Base-by-base conservation (phyloP, 768 basidiomycete species). In the Boletus pseudo-olivaceus region DNA sequence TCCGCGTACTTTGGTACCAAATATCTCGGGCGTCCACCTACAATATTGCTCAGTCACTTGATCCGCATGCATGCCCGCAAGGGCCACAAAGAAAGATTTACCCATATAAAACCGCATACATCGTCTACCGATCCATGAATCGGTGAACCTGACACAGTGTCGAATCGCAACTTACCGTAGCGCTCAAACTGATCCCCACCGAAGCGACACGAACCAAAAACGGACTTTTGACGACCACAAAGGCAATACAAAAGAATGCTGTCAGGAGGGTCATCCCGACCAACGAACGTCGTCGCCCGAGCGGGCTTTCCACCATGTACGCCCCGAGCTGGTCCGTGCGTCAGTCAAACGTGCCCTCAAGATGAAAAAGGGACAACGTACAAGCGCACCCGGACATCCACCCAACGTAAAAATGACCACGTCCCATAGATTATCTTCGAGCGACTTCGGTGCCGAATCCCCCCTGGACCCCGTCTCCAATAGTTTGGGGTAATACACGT, bases 31-130 rank as follows among this genome's bases (percentile, higher is more conserved):
- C 0, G 92, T 93, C 87, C 90, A 90, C 4, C 78, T 76, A 20
- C 7, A 3, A 29, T 4, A 41, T 7, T 15, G 23, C 20, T 58
- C 19, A 51, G 45, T 12, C 26, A 32, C 10, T 0, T 4, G 2
- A 8, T 15, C 15, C 2, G 2, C 11, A 9, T 5, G 29, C 54
- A 1, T 3, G 17, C 8, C 12, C 29, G 1, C 39, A 15, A 34
- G 34, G 17, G 11, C 7, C 19, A 47, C 4, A 19, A 37, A n/a
- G 12, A 11, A 7, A 8, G 10, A 41, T 30, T 49, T 51, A 72
- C 72, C 90, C 89, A 61, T 92, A 92, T 48, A 92, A 62, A n/a
- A 93, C 85, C 11, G 90, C 88, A 81, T 87, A 92, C 90, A 91
- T 90, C 3, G 86, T 78, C 85, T 88, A 59, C 33, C 41, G 35